phyloP scores from a whole-genome alignment of 805 yeast genomes.

The Alloascoidea africana region DNA sequence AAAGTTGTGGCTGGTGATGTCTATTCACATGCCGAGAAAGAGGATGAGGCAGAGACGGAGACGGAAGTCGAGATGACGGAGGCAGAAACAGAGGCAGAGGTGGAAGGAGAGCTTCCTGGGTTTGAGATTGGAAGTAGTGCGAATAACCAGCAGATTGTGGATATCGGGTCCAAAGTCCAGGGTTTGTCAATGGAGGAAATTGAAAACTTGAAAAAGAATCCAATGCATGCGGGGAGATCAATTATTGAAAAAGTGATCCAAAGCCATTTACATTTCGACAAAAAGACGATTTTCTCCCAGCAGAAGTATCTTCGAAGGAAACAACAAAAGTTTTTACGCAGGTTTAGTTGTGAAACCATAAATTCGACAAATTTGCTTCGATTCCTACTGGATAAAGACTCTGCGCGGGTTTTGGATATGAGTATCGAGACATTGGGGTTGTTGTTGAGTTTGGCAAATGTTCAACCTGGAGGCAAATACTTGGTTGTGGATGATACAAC shows the following conservation, averaged over 20 bases:
- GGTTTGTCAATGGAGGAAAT: slow-evolving; percentile 66
- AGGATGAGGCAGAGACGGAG: slow-evolving; percentile 10
- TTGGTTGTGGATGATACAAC: slow-evolving; percentile 89
- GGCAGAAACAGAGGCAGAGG: slow-evolving; percentile 15
- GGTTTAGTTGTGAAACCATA: slow-evolving; percentile 69
- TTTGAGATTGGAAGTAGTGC: slow-evolving; percentile 29
- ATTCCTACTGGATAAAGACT: slow-evolving; percentile 66
- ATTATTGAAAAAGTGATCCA: slow-evolving; percentile 73
- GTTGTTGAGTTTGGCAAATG: slow-evolving; percentile 62
- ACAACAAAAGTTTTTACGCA: slow-evolving; percentile 77
- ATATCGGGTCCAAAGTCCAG: slow-evolving; percentile 61
- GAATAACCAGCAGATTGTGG: slow-evolving; percentile 47
- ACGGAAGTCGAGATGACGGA: slow-evolving; percentile 17
- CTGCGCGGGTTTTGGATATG: slow-evolving; percentile 56
- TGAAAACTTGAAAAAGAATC: slow-evolving; percentile 56
- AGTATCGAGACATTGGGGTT: slow-evolving; percentile 76
- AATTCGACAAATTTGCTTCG: slow-evolving; percentile 58
- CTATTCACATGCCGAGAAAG: slow-evolving; percentile 6
- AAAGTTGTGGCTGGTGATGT: slow-evolving; percentile 11
- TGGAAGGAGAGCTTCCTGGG: slow-evolving; percentile 12
- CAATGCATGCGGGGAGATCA: slow-evolving; percentile 39
- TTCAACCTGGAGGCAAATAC: slow-evolving; percentile 82
- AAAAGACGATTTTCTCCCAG: slow-evolving; percentile 81
- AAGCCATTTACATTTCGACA: slow-evolving; percentile 74
- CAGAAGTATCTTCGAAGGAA: slow-evolving; percentile 86